A percentile compares a stretch with the other conserved stretches of the same genome.
Conservation (phyloP, 2,329 filamentous ascomycete species). For the Elsinoe fawcettii region DNA sequence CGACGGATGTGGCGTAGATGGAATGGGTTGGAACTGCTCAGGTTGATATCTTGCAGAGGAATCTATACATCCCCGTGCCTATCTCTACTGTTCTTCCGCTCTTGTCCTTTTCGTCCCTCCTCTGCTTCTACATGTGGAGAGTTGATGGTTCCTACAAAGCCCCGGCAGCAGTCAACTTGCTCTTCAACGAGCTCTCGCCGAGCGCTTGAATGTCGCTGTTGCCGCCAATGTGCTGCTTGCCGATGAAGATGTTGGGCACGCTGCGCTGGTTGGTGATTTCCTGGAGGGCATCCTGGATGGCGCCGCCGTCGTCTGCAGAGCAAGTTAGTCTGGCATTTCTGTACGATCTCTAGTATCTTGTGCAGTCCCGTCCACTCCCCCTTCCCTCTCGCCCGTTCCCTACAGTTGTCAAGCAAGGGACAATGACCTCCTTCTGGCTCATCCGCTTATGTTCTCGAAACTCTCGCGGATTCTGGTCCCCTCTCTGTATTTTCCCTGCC, state of each 20-base stretch:
- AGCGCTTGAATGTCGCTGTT: conserved; percentile 75
- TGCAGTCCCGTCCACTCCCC: too few species aligned
- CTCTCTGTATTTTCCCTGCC: too few species aligned
- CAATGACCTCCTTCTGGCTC: too few species aligned
- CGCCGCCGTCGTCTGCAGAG: conserved; percentile 66
- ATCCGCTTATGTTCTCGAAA: too few species aligned
- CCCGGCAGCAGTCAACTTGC: conserved; percentile 17
- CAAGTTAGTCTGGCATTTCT: neutral
- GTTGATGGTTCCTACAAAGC: conserved; percentile 5
- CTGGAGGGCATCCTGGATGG: conserved; percentile 73
- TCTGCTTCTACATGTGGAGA: neutral
- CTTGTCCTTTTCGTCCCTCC: neutral
- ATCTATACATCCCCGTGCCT: neutral
- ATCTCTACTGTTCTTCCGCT: neutral
- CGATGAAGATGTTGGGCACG: conserved; percentile 94
- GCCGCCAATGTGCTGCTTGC: conserved; percentile 84
- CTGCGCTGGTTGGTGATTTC: conserved; percentile 76
- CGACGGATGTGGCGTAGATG: too few species aligned
- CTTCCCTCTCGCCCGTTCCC: too few species aligned
- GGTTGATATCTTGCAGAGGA: too few species aligned
- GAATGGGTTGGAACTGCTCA: too few species aligned
- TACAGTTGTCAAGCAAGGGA: too few species aligned
- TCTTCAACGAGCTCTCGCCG: conserved; percentile 18
- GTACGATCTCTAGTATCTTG: too few species aligned
- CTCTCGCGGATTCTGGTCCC: too few species aligned